Base-by-base conservation (phyloP, 202 grass and related monocot genomes). In the Miscanthus sacchariflorus region DNA sequence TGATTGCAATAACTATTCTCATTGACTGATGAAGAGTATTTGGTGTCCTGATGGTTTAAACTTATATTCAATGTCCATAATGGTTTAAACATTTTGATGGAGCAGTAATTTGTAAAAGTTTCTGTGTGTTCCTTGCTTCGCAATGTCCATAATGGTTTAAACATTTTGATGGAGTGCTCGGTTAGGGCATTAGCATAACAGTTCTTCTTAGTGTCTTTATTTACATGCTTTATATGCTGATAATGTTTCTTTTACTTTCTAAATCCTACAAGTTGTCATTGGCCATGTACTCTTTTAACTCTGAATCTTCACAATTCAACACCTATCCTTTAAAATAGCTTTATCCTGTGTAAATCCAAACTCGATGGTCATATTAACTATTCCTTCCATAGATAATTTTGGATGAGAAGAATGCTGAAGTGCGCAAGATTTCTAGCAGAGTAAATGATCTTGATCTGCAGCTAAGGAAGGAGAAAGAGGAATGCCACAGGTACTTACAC, bases 391-490 rank as follows among this genome's bases (percentile, higher is more conserved):
- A 97, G 95, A 70, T 78, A 23, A 46, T 93, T 86, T 88, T 97
- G 93, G 95, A 95, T 72, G 87, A 95, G 70, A 97, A 95, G 59
- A 85, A 72, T 33, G 85, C 84, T 64, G 92, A 95, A 86, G 82
- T 84, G 23, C 84, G 79, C 58, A 88, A 86, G 54, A 88, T 97
- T 91, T 95, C 87, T 91, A 88, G 87, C 75, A 87, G 83, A 91
- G 84, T 91, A 79, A 93, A 84, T 90, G 91, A 93, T 80, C 88
- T 97, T 90, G 95, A 97, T 40, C 58, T 87, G 30, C 87, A 90
- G 70, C 28, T 95, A 81, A 91, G 28, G 74, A 91, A 83, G 81
- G 95, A 97, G 74, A 93, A 95, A 88, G 90, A 97, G 83, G 93
- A 95, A 89, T 91, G 87, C 74, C 91, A 91, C 72, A 97, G 93